Conservation (phyloP, 2,329 filamentous ascomycete genomes). For the Hypoxylon sp. region DNA sequence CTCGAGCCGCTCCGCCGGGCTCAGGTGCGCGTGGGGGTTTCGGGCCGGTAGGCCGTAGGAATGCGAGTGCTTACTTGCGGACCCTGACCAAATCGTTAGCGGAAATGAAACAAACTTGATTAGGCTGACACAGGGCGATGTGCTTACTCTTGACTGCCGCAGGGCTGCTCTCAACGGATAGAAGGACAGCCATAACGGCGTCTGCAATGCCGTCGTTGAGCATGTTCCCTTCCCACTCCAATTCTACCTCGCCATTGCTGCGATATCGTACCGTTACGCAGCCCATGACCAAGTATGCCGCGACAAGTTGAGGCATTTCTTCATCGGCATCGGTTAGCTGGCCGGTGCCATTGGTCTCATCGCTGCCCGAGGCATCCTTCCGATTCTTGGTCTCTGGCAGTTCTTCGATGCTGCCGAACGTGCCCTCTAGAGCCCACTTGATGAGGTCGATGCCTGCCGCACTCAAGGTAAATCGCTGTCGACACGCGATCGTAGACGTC, state of each 20-base stretch:
- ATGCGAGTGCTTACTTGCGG: slow-evolving; percentile 69
- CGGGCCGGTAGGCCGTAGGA: slow-evolving; percentile 63
- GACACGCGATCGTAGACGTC: slow-evolving; percentile 93
- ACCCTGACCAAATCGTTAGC: slow-evolving; percentile 66
- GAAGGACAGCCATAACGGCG: slow-evolving; percentile 90
- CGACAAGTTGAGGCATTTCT: slow-evolving; percentile 67
- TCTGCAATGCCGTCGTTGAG: slow-evolving; percentile 99
- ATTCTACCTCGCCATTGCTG: slow-evolving; percentile 81
- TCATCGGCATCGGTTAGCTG: slow-evolving; percentile 72
- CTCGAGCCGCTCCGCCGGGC: slow-evolving; percentile 80
- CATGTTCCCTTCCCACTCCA: slow-evolving; percentile 98
- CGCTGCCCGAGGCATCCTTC: slow-evolving; percentile 55
- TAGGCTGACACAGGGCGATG: slow-evolving; percentile 17
- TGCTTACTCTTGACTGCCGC: slow-evolving; percentile 89
- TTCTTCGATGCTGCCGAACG: slow-evolving; percentile 87
- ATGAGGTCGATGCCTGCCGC: slow-evolving; percentile 93
- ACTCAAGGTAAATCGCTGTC: slow-evolving; percentile 87
- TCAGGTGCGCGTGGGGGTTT: slow-evolving; percentile 81
- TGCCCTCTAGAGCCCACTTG: slow-evolving; percentile 92
- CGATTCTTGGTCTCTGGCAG: slow-evolving; percentile 65
- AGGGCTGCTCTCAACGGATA: slow-evolving; percentile 92
- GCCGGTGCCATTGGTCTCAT: slow-evolving; percentile 49
- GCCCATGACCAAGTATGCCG: slow-evolving; percentile 84
- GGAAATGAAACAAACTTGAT: slow-evolving; percentile 23
- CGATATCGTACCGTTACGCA: slow-evolving; percentile 86